Base-by-base conservation (phyloP, 768 basidiomycete species). In the Rhodotorula paludigena region DNA sequence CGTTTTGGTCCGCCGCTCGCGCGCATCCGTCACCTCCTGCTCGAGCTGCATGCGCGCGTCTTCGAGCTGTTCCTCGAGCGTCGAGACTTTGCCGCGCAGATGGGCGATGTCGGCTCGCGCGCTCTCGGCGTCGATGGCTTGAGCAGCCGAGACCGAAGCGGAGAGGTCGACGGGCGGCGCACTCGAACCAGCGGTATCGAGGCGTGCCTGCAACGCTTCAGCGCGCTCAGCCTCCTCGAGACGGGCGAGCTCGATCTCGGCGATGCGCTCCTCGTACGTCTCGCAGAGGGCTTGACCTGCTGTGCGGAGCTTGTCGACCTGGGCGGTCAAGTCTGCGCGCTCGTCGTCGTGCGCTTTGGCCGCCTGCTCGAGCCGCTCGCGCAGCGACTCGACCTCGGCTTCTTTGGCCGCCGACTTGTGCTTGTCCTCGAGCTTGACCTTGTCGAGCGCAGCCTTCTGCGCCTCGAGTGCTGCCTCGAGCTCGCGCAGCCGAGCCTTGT, bases 271-370 rank as follows among this genome's bases (percentile, higher is more conserved):
- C 80, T 99, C 94, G 76, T 98, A 97, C 18, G 96, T 82, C 28
- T 90, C 89, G 66, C 96, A 96, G 0, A 92, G 91, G 75, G 90
- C 90, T 82, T 93, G 90, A 42, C 93, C 93, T 33, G 93, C 94
- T 69, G 84, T 82, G 39, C 90, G 83, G 48, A 98, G 82, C 75
- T 92, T 89, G 62, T 94, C 88, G 2, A 96, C 85, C 73, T 92
- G 87, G 0, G 76, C 77, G 20, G 82, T 82, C 42, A 94, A 80
- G 73, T 92, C 90, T 52, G 77, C 80, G 51, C 85, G 82, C 72
- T 90, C 89, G 16, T 83, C 77, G 38, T 82, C 83, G 6, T 83
- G 77, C 47, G 85, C 84, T 14, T 67, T 67, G 55, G 73, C 68
- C 23, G 81, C 79, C 68, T 79, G 81, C 74, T 80, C 80, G 15